Conservation (phyloP, 306 rosid species). For the Abrus precatorius region DNA sequence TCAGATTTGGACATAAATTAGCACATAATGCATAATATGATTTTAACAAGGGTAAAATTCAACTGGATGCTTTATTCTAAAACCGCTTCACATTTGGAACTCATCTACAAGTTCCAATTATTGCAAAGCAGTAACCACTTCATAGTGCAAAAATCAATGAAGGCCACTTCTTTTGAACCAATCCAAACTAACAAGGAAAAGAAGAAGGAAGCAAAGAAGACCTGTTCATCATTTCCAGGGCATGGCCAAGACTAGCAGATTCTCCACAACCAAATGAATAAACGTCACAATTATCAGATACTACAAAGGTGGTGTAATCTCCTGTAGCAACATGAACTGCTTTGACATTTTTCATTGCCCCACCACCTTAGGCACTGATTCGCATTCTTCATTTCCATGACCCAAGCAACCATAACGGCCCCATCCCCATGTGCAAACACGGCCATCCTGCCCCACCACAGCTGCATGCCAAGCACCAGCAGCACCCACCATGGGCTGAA, state of each 20-base stretch:
- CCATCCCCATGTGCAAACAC: constrained; percentile 97
- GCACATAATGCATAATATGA: not conserved
- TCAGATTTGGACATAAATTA: not conserved
- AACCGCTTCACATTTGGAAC: not conserved
- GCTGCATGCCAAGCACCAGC: constrained; percentile 99
- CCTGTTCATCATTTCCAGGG: constrained; percentile 64
- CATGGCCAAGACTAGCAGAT: constrained; percentile 84
- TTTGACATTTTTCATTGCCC: constrained; percentile 70
- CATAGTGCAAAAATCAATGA: not conserved
- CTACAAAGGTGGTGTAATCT: constrained; percentile 90
- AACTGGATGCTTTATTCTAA: not conserved
- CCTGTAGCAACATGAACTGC: constrained; percentile 87
- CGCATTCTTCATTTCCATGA: constrained; percentile 88
- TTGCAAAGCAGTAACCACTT: not conserved
- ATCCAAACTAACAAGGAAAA: not conserved
- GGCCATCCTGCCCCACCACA: constrained; percentile 85
- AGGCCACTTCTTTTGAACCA: not conserved
- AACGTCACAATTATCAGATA: constrained; percentile 72
- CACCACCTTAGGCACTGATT: constrained; percentile 79
- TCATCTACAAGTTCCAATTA: constrained; percentile 11
- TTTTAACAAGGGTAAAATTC: not conserved
- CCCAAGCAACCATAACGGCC: constrained; percentile 92
- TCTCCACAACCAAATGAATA: constrained; percentile 91
- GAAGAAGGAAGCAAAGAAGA: constrained; percentile 46
- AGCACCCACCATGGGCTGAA: constrained; percentile 78